Base-by-base conservation (phyloP, 345 rosid species). In the Moricandia moricandioides region DNA sequence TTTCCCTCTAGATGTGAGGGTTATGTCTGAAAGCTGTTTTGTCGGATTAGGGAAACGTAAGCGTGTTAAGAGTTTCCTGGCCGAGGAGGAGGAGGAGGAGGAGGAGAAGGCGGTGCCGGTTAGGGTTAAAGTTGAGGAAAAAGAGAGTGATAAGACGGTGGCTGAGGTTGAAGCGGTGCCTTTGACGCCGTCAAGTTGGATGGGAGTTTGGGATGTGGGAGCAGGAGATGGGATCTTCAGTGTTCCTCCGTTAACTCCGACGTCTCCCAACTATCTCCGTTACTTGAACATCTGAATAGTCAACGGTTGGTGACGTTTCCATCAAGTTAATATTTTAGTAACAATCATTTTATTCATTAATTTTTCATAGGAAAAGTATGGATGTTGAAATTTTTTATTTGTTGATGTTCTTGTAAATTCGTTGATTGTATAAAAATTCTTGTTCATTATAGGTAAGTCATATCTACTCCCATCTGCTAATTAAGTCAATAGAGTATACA, bases 101-200 rank as follows among this genome's bases (percentile, higher is more conserved):
- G 37, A 21, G 59, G 35, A 6, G 39, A 51, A 11, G 77, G 39
- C 59, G 16, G 61, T 13, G 6, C n/a, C 29, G 70, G 35, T 13
- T 47, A 64, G 71, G 65, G 40, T 77, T 62, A 80, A 86, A 79
- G 70, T 77, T 88, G 75, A 84, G 78, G 84, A 84, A 77, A 49
- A 80, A 67, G 30, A 76, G 80, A 45, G 79, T 62, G 45, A 67
- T n/a, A 57, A 37, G 14, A 76, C 18, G 45, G 55, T 14, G 24
- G 24, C 55, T 21, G 65, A 43, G 35, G 31, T 17, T 31, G 75
- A 63, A 34, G 72, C 70, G 0, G 71, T 85, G 13, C 91, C 94
- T 17, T 84, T 90, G 67, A 94, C 98, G 81, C 97, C 98, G 84
- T 94, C 98, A 18, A 85, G 84, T 76, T 94, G 98, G 98, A 86